These are phyloP conservation scores for Pilasporangium apinafurcum DNA, from an alignment of 352 stramenopile species.

Conservation along the genomic window DNA sequence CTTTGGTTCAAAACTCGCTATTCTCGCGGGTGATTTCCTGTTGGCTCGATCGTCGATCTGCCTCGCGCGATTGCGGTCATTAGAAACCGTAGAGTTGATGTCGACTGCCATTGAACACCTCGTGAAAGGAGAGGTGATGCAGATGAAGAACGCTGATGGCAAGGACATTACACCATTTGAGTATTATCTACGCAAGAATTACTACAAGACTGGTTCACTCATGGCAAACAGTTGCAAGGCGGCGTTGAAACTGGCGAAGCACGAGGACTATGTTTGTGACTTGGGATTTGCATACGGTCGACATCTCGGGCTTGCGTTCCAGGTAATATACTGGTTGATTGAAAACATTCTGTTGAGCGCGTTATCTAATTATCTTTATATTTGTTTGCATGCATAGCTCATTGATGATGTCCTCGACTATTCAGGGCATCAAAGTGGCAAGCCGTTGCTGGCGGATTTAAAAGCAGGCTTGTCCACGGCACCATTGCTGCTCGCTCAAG, in stretches of 20 bases:
- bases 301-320: slow-evolving; percentile 97
- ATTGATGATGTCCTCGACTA: slow-evolving; percentile 99
- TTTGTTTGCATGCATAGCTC: slow-evolving; percentile 32
- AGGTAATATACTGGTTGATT: slow-evolving; percentile 47
- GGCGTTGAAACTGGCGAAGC: slow-evolving; percentile 89
- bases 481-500: slow-evolving; percentile 94
- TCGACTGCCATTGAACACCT: slow-evolving; percentile 98
- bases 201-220: slow-evolving; percentile 98
- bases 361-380: background rate
- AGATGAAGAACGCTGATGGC: slow-evolving; percentile 90
- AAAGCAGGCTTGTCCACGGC: slow-evolving; percentile 95
- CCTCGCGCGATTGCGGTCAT: slow-evolving; percentile 91
- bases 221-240: slow-evolving; percentile 98
- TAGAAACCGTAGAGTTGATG: slow-evolving; percentile 97
- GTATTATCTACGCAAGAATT: slow-evolving; percentile 98
- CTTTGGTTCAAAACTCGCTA: slow-evolving; percentile 98
- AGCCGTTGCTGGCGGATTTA: slow-evolving; percentile 94
- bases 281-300: slow-evolving; percentile 96
- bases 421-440: slow-evolving; percentile 91
- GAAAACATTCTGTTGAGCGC: background rate
- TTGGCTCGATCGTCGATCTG: slow-evolving; percentile 94
- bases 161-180: slow-evolving; percentile 85
- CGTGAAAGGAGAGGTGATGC: slow-evolving; percentile 99
- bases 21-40: slow-evolving; percentile 97
- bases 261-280: slow-evolving; percentile 76